phyloP scores from a whole-genome alignment of 352 stramenopile species.

The Phytopythium helicoides region DNA sequence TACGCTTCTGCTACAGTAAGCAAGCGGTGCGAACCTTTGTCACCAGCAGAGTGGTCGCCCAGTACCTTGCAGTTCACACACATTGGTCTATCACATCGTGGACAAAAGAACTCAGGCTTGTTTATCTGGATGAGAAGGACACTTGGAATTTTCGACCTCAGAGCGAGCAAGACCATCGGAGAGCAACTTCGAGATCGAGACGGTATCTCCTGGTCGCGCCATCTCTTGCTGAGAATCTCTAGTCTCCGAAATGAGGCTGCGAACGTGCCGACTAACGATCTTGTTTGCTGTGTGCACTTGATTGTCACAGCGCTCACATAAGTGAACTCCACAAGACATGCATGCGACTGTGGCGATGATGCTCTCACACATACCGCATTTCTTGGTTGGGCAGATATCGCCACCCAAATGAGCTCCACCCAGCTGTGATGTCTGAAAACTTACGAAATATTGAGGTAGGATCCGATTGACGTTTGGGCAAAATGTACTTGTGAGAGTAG shows the following conservation, averaged over 20 bases:
- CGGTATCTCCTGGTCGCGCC: background rate
- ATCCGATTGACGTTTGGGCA: conserved; percentile 62
- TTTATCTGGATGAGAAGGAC: conserved; percentile 45
- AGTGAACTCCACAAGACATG: conserved; percentile 58
- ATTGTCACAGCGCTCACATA: conserved; percentile 67
- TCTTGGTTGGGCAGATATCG: conserved; percentile 16
- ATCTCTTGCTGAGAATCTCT: background rate
- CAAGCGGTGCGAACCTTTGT: conserved; percentile 69
- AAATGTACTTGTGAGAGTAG: conserved; percentile 78
- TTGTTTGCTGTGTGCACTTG: conserved; percentile 83
- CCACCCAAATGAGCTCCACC: conserved; percentile 8
- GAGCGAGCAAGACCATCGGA: conserved; percentile 7
- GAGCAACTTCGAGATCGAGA: background rate
- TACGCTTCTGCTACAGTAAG: conserved; percentile 66
- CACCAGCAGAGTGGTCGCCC: conserved; percentile 73
- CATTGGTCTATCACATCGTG: conserved; percentile 50
- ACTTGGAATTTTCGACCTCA: conserved; percentile 11
- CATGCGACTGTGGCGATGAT: conserved; percentile 45
- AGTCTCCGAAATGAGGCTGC: conserved; percentile 22
- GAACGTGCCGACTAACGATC: conserved; percentile 66
- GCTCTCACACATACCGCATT: conserved; percentile 68
- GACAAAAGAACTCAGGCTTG: conserved; percentile 79
- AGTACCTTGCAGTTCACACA: conserved; percentile 85
- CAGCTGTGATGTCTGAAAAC: conserved; percentile 41
- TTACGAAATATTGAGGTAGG: conserved; percentile 69